A percentile compares a stretch with the other conserved stretches of the same genome.
phyloP scores from a whole-genome alignment of 257 asterid species.

The Solanum lignicaule region DNA sequence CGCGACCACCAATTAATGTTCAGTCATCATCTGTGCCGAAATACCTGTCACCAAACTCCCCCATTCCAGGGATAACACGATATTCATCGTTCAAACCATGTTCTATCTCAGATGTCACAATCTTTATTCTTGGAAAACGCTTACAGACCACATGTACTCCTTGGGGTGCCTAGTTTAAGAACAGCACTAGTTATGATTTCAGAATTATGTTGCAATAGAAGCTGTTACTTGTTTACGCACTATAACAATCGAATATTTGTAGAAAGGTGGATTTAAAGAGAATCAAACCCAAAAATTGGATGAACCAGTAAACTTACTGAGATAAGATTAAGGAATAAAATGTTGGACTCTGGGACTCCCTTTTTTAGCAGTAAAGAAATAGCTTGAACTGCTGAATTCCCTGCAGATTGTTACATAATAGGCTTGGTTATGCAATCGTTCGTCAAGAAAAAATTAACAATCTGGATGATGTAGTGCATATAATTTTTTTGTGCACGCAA shows the following conservation, averaged over 20 bases:
- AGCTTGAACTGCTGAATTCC: slow-evolving; percentile 93
- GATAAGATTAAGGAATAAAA: slow-evolving; percentile 91
- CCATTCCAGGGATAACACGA: slow-evolving; percentile 98
- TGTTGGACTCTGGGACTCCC: slow-evolving; percentile 94
- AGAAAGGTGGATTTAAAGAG: neutral
- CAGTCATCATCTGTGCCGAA: slow-evolving; percentile 88
- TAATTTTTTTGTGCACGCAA: neutral
- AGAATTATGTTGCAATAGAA: neutral
- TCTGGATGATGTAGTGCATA: neutral
- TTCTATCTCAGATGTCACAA: slow-evolving; percentile 98
- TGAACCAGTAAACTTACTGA: slow-evolving; percentile 44
- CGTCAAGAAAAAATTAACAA: neutral
- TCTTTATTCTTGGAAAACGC: slow-evolving; percentile 78
- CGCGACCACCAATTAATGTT: neutral
- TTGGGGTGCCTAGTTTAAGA: slow-evolving; percentile 75
- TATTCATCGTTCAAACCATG: slow-evolving; percentile 67
- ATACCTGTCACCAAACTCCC: slow-evolving; percentile 94
- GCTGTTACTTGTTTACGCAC: neutral
- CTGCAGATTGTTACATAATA: slow-evolving; percentile 20
- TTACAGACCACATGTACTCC: slow-evolving; percentile 92
- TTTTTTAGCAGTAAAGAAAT: slow-evolving; percentile 74
- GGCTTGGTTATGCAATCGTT: neutral
- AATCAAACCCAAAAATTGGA: neutral
- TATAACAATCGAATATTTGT: neutral
- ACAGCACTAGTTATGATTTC: neutral